phyloP scores from a whole-genome alignment of 352 stramenopile genomes.

The Pythium folliculosum region DNA sequence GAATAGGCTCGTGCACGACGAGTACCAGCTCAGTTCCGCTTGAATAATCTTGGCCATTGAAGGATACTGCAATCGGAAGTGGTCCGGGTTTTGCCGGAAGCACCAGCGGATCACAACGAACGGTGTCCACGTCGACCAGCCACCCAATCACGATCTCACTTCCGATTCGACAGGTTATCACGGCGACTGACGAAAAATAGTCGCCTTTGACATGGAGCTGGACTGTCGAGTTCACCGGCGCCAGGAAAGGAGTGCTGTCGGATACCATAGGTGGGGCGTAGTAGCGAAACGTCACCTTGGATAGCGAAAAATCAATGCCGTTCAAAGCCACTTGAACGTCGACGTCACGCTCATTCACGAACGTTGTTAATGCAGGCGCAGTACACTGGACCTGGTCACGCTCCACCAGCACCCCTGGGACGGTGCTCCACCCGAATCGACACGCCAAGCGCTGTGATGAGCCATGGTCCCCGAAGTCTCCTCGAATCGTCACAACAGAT shows the following conservation, averaged over 20 bases:
- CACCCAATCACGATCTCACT: background rate
- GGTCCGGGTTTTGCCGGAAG: background rate
- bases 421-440: slow-evolving; percentile 13
- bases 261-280: slow-evolving; percentile 25
- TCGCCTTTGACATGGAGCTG: slow-evolving; percentile 16
- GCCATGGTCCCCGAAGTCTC: slow-evolving; percentile 6
- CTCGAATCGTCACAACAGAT: slow-evolving; percentile 5
- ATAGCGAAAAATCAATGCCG: slow-evolving; percentile 24
- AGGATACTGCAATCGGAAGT: slow-evolving; percentile 15
- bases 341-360: slow-evolving; percentile 3
- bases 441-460: background rate
- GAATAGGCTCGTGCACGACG: slow-evolving; percentile 10
- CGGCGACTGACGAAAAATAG: slow-evolving; percentile 18
- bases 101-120: slow-evolving; percentile 15
- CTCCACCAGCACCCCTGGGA: slow-evolving; percentile 6
- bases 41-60: slow-evolving; percentile 27
- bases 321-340: slow-evolving; percentile 19
- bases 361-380: slow-evolving; percentile 6
- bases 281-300: slow-evolving; percentile 23
- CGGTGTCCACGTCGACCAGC: slow-evolving; percentile 1
- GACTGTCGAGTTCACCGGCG: slow-evolving; percentile 6
- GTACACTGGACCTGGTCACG: slow-evolving; percentile 2
- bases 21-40: background rate
- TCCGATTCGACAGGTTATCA: slow-evolving; percentile 19
- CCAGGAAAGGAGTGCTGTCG: background rate